These are phyloP conservation scores for Tuctoria greenei DNA, from an alignment of 176 grass and related monocot species.

Conservation along the genomic window DNA sequence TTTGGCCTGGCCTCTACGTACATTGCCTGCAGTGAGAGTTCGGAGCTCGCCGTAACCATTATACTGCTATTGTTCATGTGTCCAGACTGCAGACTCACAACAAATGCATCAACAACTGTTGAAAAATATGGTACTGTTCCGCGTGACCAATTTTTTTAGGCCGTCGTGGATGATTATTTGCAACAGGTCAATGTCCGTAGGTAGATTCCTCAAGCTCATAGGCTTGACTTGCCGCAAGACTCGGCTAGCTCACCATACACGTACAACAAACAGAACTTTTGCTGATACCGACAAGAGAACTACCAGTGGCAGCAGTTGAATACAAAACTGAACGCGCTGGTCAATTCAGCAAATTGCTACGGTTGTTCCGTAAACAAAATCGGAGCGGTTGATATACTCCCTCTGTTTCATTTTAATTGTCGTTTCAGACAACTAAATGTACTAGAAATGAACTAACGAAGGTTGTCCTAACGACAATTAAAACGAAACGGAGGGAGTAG, in stretches of 20 bases:
- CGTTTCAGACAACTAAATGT: no score
- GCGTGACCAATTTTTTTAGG: neutral
- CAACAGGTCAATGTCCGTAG: neutral
- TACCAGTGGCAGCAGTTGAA: neutral
- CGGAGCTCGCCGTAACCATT: neutral
- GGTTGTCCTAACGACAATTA: no score
- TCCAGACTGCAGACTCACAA: no score
- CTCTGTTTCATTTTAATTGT: no score
- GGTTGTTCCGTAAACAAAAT: neutral
- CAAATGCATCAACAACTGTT: neutral
- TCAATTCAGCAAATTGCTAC: neutral
- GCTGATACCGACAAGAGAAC: constrained; percentile 9
- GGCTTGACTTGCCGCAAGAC: neutral
- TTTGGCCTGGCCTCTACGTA: neutral
- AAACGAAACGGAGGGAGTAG: no score
- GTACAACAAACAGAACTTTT: neutral
- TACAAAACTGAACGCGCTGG: neutral
- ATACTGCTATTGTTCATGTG: neutral
- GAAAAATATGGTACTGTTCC: neutral
- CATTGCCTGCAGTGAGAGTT: neutral
- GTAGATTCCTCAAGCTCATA: neutral
- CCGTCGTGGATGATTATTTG: neutral
- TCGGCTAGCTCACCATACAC: neutral
- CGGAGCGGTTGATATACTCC: neutral
- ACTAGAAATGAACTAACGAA: no score